phyloP scores from a whole-genome alignment of 2,329 filamentous ascomycete genomes.

The Calonectria pauciramosa region DNA sequence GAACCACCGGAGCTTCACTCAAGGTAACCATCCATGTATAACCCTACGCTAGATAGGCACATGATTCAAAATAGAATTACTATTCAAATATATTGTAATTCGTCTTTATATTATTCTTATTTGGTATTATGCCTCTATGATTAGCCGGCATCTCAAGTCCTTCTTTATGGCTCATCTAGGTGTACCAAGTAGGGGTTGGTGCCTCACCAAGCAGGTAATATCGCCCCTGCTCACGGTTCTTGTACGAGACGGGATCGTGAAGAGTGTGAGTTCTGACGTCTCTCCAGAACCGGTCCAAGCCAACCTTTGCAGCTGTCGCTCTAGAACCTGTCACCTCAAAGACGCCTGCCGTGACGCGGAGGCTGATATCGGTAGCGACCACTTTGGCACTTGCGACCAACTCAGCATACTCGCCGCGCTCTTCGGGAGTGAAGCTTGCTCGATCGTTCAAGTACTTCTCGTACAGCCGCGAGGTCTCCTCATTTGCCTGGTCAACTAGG shows the following conservation, averaged over 20 bases:
- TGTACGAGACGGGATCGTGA: constrained; percentile 78
- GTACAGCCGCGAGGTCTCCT: constrained; percentile 63
- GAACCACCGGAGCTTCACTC: neutral
- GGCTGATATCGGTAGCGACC: constrained; percentile 70
- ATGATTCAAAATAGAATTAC: neutral
- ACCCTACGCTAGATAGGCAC: no score
- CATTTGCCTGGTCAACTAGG: constrained; percentile 68
- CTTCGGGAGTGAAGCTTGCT: constrained; percentile 60
- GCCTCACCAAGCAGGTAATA: constrained; percentile 69
- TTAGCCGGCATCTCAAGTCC: neutral
- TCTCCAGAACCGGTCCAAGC: constrained; percentile 75
- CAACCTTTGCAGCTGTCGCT: constrained; percentile 69
- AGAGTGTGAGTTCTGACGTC: constrained; percentile 76
- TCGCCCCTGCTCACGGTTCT: constrained; percentile 72
- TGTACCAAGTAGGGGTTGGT: constrained; percentile 74
- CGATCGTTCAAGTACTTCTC: constrained; percentile 53
- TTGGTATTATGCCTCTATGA: neutral
- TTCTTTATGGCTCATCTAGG: constrained; percentile 47
- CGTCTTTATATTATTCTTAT: neutral
- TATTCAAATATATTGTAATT: neutral
- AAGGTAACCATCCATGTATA: neutral
- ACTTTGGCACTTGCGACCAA: constrained; percentile 75
- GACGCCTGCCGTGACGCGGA: constrained; percentile 71
- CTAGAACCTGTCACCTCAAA: constrained; percentile 75
- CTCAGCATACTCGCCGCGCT: constrained; percentile 73